These are phyloP conservation scores for Andrographis paniculata DNA, from an alignment of 305 asterid species.

Conservation along the genomic window DNA sequence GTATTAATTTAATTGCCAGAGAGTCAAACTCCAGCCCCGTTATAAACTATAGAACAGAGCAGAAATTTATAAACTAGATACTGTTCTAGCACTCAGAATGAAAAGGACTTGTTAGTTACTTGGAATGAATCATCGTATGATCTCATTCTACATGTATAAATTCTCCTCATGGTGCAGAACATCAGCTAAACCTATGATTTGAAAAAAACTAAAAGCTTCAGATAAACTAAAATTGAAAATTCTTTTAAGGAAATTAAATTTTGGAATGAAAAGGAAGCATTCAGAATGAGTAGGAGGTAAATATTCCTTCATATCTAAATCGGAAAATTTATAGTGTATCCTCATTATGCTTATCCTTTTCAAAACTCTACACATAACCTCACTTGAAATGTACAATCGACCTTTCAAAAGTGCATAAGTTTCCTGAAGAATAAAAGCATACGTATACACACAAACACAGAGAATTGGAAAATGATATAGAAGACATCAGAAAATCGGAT, in stretches of 20 bases:
- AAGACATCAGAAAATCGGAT: conserved; percentile 37
- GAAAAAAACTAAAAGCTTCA: neutral
- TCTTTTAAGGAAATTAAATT: neutral
- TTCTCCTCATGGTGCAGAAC: conserved; percentile 35
- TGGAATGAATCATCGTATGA: neutral
- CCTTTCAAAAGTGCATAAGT: neutral
- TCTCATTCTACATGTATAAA: neutral
- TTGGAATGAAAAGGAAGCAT: conserved; percentile 21
- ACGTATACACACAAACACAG: neutral
- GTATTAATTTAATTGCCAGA: conserved; percentile 20
- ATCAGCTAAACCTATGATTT: no score
- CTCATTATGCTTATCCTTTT: conserved; percentile 38
- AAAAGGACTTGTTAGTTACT: conserved; percentile 51
- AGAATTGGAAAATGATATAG: no score
- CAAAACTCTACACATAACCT: neutral
- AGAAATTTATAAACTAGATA: neutral
- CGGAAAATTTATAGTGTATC: conserved; percentile 38
- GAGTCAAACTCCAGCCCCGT: conserved; percentile 59
- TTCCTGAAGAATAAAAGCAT: neutral
- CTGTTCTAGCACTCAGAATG: conserved; percentile 48
- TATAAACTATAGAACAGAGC: neutral
- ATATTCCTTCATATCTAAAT: conserved; percentile 45
- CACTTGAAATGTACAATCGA: no score
- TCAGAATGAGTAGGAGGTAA: conserved; percentile 90
- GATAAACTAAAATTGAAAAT: neutral